phyloP scores from a whole-genome alignment of 2,329 filamentous ascomycete species.

The Blumeria graminis region DNA sequence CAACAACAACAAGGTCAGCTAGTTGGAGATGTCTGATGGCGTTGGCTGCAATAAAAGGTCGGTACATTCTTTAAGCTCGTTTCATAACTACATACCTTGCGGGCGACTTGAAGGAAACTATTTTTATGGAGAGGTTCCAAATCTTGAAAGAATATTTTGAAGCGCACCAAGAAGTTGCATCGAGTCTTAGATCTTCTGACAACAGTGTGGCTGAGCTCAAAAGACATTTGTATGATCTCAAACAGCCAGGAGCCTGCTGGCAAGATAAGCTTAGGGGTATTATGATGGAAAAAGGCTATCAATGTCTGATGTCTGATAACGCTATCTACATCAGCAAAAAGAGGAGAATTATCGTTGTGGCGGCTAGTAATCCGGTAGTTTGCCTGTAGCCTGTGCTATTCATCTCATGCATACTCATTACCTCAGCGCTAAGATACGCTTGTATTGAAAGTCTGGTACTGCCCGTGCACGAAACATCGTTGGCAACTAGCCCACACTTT shows the following conservation, averaged over 20 bases:
- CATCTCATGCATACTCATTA: too few relatives aligned
- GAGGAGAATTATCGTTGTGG: background rate
- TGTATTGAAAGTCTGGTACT: too few relatives aligned
- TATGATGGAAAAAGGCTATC: background rate
- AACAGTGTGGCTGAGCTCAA: background rate
- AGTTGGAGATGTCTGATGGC: background rate
- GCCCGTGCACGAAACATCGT: too few relatives aligned
- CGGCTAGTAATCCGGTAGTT: too few relatives aligned
- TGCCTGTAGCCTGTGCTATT: too few relatives aligned
- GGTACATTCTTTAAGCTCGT: background rate
- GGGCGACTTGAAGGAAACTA: background rate
- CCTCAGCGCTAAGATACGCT: too few relatives aligned
- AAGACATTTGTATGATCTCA: background rate
- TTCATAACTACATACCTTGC: background rate
- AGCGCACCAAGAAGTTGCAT: background rate
- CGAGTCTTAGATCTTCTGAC: background rate
- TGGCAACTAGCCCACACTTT: too few relatives aligned
- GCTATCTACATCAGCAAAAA: background rate
- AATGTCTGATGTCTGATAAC: background rate
- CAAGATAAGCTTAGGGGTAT: background rate
- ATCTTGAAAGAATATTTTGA: background rate
- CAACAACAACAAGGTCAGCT: background rate
- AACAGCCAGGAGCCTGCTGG: background rate
- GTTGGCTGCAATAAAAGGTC: background rate
- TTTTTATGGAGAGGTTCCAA: background rate